A percentile compares a stretch with the other conserved stretches of the same genome.
Evolutionary conservation across 441 rosid genomes (phyloP).

Genomic region (Pelargonium cotyledonis): DNA sequence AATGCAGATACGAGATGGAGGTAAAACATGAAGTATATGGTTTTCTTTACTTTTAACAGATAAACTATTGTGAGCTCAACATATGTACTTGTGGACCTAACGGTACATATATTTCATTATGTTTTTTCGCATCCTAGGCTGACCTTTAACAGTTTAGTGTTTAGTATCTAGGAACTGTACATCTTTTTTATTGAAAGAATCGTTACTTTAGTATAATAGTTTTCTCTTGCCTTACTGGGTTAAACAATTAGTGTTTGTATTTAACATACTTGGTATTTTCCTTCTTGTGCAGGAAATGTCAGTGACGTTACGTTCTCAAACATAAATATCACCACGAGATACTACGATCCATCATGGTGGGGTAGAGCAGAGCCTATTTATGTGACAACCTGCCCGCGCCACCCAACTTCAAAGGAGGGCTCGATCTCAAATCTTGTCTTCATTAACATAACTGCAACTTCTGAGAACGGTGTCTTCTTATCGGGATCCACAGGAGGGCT

Average conservation of each 20-base stretch:
- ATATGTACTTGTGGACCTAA: too few species aligned
- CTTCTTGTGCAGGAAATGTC: slow-evolving; percentile 58
- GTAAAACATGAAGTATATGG: slow-evolving; percentile 23
- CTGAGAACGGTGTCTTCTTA: slow-evolving; percentile 77
- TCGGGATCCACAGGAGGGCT: slow-evolving; percentile 66
- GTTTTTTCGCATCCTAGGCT: background rate
- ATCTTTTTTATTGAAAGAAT: background rate
- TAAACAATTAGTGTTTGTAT: background rate
- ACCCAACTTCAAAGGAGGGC: slow-evolving; percentile 40
- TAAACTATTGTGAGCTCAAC: too few species aligned
- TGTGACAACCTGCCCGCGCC: slow-evolving; percentile 64
- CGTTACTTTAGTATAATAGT: background rate
- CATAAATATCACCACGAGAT: slow-evolving; percentile 71
- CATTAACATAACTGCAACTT: slow-evolving; percentile 53
- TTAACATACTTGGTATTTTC: background rate
- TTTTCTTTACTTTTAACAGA: too few species aligned
- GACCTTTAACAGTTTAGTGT: background rate
- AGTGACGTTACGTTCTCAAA: slow-evolving; percentile 71
- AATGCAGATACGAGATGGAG: slow-evolving; percentile 89
- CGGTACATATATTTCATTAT: background rate
- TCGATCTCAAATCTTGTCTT: slow-evolving; percentile 54
- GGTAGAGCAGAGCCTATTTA: slow-evolving; percentile 92
- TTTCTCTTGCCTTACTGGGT: background rate
- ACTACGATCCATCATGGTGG: slow-evolving; percentile 88
- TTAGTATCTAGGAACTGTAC: background rate